Percentiles rank a stretch among this genome's conserved stretches.
Evolutionary conservation across 140 eudicot species (phyloP).

Genomic region (Flaveria floridana): DNA sequence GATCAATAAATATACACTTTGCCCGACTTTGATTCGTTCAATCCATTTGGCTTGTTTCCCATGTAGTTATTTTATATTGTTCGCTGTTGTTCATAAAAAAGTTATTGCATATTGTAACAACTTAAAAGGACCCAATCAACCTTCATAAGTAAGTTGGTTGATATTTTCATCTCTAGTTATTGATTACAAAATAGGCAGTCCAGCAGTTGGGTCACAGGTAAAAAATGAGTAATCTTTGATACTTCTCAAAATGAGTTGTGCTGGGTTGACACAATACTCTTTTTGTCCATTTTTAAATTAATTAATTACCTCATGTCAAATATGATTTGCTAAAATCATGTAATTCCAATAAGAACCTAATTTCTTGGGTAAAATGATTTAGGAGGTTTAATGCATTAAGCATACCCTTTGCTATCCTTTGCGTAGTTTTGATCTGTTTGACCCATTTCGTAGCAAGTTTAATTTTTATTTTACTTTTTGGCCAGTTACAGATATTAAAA

Average conservation of each 20-base stretch:
- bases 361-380: background rate
- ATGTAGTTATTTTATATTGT: background rate
- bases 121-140: background rate
- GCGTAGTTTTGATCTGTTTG: background rate
- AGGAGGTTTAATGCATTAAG: background rate
- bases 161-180: background rate
- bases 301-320: background rate
- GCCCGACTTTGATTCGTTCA: background rate
- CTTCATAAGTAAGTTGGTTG: background rate
- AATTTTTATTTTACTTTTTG: background rate
- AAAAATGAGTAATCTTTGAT: background rate
- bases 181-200: background rate
- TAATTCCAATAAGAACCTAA: background rate
- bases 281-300: background rate
- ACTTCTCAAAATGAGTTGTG: background rate
- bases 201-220: background rate
- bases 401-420: background rate
- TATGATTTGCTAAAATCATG: background rate
- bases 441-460: background rate
- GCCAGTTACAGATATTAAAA: slow-evolving; percentile 1
- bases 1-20: background rate
- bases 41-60: background rate
- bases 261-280: background rate
- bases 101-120: background rate
- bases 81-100: too few relatives aligned